phyloP scores from a whole-genome alignment of 805 yeast genomes.

The Cyberlindnera mrakii region DNA sequence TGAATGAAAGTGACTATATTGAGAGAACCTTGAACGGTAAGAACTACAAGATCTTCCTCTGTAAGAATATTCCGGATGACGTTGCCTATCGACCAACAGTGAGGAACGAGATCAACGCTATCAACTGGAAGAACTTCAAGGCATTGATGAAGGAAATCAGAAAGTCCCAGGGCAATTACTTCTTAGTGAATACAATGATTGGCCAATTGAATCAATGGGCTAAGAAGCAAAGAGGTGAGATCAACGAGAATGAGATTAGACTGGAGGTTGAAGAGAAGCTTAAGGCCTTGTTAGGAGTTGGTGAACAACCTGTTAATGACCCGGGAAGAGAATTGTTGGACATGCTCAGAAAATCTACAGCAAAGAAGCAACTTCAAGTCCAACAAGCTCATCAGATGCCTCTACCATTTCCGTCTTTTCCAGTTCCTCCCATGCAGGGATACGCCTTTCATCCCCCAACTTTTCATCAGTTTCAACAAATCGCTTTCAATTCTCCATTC shows the following conservation, averaged over 20 bases:
- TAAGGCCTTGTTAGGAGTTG: slow-evolving; percentile 59
- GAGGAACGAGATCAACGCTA: slow-evolving; percentile 79
- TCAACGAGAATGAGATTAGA: slow-evolving; percentile 54
- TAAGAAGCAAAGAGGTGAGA: slow-evolving; percentile 41
- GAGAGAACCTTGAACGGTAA: slow-evolving; percentile 82
- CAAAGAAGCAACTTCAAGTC: slow-evolving; percentile 17
- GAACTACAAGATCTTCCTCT: slow-evolving; percentile 76
- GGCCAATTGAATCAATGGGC: slow-evolving; percentile 45
- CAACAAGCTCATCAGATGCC: slow-evolving; percentile 3
- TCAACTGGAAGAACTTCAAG: slow-evolving; percentile 71
- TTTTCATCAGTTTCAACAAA: slow-evolving; percentile 15
- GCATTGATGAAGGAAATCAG: slow-evolving; percentile 27
- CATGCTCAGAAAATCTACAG: slow-evolving; percentile 46
- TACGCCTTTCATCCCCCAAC: slow-evolving; percentile 17
- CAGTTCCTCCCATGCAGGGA: slow-evolving; percentile 10
- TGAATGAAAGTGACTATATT: slow-evolving; percentile 65
- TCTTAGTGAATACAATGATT: slow-evolving; percentile 34
- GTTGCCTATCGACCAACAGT: slow-evolving; percentile 74
- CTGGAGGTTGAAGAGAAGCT: slow-evolving; percentile 57
- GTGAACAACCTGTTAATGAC: slow-evolving; percentile 36
- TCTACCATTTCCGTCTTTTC: slow-evolving; percentile 6
- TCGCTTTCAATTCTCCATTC: slow-evolving; percentile 17
- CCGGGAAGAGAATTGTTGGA: slow-evolving; percentile 76
- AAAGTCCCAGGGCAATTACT: slow-evolving; percentile 26
- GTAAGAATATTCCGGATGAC: slow-evolving; percentile 72